These are phyloP conservation scores for Fusarium nematophilum DNA, from an alignment of 2,329 filamentous ascomycete genomes.

Conservation along the genomic window DNA sequence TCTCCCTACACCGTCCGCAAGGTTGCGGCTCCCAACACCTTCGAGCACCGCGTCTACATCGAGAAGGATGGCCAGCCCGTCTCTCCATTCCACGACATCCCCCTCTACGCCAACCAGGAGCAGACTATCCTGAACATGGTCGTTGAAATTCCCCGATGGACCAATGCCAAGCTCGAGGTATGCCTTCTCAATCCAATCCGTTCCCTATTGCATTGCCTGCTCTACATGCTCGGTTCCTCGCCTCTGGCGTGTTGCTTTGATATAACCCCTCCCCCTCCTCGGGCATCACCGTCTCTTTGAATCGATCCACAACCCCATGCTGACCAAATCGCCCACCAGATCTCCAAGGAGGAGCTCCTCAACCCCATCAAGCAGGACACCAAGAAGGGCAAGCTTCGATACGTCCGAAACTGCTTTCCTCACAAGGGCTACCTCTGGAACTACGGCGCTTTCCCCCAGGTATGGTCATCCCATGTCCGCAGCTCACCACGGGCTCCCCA, in stretches of 20 bases:
- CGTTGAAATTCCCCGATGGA: constrained; percentile 99
- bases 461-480: constrained; percentile 63
- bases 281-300: constrained; percentile 17
- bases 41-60: constrained; percentile 97
- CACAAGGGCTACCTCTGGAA: constrained; percentile 99
- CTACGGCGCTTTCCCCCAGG: constrained; percentile 99
- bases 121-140: constrained; percentile 99
- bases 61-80: constrained; percentile 96
- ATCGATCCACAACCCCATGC: constrained; percentile 19
- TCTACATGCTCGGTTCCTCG: neutral
- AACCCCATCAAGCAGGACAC: constrained; percentile 99
- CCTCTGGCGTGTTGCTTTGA: constrained; percentile 27
- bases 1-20: constrained; percentile 83
- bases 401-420: constrained; percentile 99
- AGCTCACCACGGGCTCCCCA: too few relatives aligned
- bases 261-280: constrained; percentile 26
- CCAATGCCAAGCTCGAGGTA: constrained; percentile 99
- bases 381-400: constrained; percentile 99
- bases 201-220: neutral
- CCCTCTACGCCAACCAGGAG: constrained; percentile 96
- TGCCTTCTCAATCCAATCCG: constrained; percentile 44
- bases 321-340: constrained; percentile 65
- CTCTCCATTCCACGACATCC: constrained; percentile 98
- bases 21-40: constrained; percentile 88
- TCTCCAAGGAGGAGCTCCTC: constrained; percentile 97